Conservation (phyloP, 352 stramenopile species). For the Lagenidium sp. region DNA sequence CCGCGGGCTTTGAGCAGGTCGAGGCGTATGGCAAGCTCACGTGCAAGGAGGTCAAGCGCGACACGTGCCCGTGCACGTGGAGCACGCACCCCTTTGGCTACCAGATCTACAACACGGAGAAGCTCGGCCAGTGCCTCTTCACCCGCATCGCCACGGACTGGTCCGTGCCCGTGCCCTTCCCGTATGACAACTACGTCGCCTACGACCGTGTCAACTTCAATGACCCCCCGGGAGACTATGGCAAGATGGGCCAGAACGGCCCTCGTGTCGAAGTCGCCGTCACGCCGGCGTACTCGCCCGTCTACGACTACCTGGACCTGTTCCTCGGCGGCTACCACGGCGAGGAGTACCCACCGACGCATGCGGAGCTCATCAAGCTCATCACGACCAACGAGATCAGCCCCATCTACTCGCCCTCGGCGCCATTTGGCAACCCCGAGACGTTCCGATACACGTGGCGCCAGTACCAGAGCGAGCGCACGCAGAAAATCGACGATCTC, state of each 20-base stretch:
- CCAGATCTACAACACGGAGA: constrained; percentile 16
- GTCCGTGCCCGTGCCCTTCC: constrained; percentile 34
- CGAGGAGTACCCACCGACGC: background rate
- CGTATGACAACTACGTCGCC: constrained; percentile 41
- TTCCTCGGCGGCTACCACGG: background rate
- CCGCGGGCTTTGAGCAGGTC: constrained; percentile 17
- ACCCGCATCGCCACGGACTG: constrained; percentile 24
- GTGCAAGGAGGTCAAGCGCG: constrained; percentile 19
- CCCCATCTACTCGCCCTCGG: no score
- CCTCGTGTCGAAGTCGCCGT: background rate
- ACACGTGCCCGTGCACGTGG: constrained; percentile 42
- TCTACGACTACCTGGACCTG: background rate
- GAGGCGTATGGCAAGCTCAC: constrained; percentile 9
- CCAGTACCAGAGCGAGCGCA: background rate
- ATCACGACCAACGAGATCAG: background rate
- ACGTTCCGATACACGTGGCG: background rate
- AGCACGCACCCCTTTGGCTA: constrained; percentile 14
- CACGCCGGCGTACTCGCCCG: background rate
- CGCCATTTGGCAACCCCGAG: background rate
- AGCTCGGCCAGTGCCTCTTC: constrained; percentile 21
- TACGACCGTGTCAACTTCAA: constrained; percentile 24
- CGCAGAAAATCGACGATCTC: constrained; percentile 2
- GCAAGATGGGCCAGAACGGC: background rate
- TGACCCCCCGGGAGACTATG: constrained; percentile 3
- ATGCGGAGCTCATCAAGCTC: background rate